Evolutionary conservation across 768 basidiomycete genomes (phyloP).

Genomic region (Dioszegia hungarica): DNA sequence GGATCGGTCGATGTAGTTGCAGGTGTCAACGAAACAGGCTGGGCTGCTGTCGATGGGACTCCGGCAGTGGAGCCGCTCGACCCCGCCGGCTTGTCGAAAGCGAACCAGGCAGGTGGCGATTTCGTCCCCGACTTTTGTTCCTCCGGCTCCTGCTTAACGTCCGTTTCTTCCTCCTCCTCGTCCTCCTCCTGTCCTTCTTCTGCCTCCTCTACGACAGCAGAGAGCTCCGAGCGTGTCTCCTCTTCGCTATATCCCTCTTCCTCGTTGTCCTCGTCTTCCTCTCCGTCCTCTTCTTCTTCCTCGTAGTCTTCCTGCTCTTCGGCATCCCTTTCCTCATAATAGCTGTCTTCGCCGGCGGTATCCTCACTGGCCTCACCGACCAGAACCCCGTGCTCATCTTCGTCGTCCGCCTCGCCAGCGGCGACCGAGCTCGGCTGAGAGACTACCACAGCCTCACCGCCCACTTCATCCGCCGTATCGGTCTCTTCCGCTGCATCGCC

Average conservation of each 20-base stretch:
- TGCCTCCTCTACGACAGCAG: slow-evolving; percentile 13
- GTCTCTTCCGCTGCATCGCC: background rate
- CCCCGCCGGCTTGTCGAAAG: too few species aligned
- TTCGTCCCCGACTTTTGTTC: background rate
- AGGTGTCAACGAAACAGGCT: slow-evolving; percentile 14
- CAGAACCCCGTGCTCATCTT: slow-evolving; percentile 9
- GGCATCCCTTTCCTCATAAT: slow-evolving; percentile 14
- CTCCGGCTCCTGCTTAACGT: slow-evolving; percentile 1
- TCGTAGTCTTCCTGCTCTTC: slow-evolving; percentile 14
- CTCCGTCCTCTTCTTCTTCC: slow-evolving; percentile 6
- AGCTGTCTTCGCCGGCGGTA: slow-evolving; percentile 3
- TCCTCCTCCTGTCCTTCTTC: background rate
- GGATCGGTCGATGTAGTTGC: slow-evolving; percentile 5
- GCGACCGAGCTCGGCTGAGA: background rate
- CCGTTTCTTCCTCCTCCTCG: background rate
- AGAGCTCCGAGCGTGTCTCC: background rate
- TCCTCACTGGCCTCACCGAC: slow-evolving; percentile 8
- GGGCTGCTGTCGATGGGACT: background rate
- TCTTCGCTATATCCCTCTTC: slow-evolving; percentile 21
- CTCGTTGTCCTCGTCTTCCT: slow-evolving; percentile 1
- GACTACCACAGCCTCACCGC: background rate
- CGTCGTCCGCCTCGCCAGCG: slow-evolving; percentile 4
- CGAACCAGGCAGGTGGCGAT: slow-evolving; percentile 31
- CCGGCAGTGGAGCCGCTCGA: background rate
- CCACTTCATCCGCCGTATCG: background rate